These are phyloP conservation scores for Penicillium robsamsonii DNA, from an alignment of 495 filamentous ascomycete species.

Conservation along the genomic window DNA sequence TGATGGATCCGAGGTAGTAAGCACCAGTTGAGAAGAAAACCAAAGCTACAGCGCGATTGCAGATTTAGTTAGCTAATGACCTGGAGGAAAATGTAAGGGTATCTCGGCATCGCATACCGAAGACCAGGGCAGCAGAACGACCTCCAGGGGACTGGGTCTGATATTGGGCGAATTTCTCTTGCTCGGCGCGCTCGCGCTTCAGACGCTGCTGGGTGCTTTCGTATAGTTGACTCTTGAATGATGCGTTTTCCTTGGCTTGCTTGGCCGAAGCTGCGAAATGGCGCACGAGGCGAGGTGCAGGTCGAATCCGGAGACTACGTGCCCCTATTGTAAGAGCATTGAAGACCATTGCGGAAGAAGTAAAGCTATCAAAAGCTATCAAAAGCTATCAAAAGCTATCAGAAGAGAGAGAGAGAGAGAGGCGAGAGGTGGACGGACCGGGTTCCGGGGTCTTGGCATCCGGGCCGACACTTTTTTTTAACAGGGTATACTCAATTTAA, in stretches of 20 bases:
- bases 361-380: background rate
- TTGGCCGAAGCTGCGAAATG: slow-evolving; percentile 22
- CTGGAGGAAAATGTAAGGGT: background rate
- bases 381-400: background rate
- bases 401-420: background rate
- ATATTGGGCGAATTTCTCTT: slow-evolving; percentile 60
- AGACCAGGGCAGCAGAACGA: slow-evolving; percentile 60
- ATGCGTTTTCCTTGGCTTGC: slow-evolving; percentile 33
- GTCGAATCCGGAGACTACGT: slow-evolving; percentile 22
- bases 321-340: slow-evolving; percentile 22
- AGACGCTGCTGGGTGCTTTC: slow-evolving; percentile 77
- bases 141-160: slow-evolving; percentile 52
- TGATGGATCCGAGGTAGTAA: slow-evolving; percentile 70
- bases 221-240: slow-evolving; percentile 85
- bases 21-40: slow-evolving; percentile 58
- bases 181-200: slow-evolving; percentile 68
- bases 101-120: slow-evolving; percentile 47
- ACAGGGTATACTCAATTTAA: no score
- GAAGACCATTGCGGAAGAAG: slow-evolving; percentile 22
- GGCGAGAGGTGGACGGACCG: slow-evolving; percentile 4
- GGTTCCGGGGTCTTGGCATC: slow-evolving; percentile 7
- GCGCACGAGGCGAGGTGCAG: slow-evolving; percentile 17
- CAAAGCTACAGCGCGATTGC: slow-evolving; percentile 40
- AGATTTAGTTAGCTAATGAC: slow-evolving; percentile 2
- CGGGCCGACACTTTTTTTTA: background rate